Evolutionary conservation across 257 asterid genomes (phyloP).

Genomic region (Forsythia suspensa): DNA sequence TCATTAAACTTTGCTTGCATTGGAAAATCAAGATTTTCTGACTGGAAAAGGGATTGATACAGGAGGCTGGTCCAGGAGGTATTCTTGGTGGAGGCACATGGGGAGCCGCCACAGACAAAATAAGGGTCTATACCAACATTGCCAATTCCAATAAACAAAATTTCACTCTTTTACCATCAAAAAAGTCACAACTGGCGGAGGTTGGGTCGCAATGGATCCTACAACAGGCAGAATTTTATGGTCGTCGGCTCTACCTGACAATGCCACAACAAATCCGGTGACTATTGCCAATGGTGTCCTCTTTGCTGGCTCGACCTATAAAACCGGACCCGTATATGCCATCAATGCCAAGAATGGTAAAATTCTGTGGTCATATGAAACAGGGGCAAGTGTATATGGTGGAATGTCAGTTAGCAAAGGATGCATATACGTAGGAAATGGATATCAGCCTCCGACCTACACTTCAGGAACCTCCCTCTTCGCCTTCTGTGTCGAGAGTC

Average conservation of each 20-base stretch:
- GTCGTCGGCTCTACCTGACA: constrained; percentile 54
- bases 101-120: constrained; percentile 53
- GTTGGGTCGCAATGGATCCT: constrained; percentile 59
- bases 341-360: constrained; percentile 35
- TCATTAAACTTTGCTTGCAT: too few relatives aligned
- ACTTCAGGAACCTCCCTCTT: constrained; percentile 50
- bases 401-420: constrained; percentile 59
- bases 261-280: constrained; percentile 41
- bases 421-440: constrained; percentile 49
- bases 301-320: constrained; percentile 43
- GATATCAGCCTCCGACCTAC: constrained; percentile 28
- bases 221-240: constrained; percentile 41
- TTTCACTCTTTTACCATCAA: constrained; percentile 38
- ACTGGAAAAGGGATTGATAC: neutral
- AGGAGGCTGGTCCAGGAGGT: constrained; percentile 60
- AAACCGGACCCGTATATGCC: constrained; percentile 45
- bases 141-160: constrained; percentile 26
- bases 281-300: constrained; percentile 46
- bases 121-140: constrained; percentile 49
- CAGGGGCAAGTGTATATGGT: constrained; percentile 46
- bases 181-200: constrained; percentile 43
- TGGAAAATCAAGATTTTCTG: too few relatives aligned
- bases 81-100: constrained; percentile 45
- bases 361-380: constrained; percentile 51
- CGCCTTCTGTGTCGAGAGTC: constrained; percentile 39